A percentile compares a stretch with the other conserved stretches of the same genome.
phyloP scores from a whole-genome alignment of 2,329 filamentous ascomycete genomes.

The Acarospora socialis region DNA sequence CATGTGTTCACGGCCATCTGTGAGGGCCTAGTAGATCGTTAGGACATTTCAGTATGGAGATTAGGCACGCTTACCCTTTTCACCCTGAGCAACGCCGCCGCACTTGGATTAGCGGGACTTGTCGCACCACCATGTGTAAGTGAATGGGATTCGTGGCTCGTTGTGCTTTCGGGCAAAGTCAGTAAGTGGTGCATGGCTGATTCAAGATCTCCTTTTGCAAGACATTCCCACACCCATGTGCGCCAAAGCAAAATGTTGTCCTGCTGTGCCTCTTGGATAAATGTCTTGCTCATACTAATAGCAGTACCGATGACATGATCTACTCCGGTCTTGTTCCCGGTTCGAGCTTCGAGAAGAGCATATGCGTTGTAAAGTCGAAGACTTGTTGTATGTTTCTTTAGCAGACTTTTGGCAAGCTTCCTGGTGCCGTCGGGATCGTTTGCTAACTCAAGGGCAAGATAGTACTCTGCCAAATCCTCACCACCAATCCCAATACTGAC shows the following conservation, averaged over 20 bases:
- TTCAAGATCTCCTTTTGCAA: slow-evolving; percentile 30
- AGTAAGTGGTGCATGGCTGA: slow-evolving; percentile 27
- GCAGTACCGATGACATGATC: slow-evolving; percentile 54
- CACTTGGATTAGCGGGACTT: no score
- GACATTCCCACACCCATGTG: slow-evolving; percentile 54
- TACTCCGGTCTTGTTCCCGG: slow-evolving; percentile 43
- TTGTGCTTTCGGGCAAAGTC: slow-evolving; percentile 23
- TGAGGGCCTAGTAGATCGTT: slow-evolving; percentile 40
- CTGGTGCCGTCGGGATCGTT: slow-evolving; percentile 43
- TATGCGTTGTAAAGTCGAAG: slow-evolving; percentile 65
- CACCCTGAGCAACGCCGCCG: slow-evolving; percentile 24
- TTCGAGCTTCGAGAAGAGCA: slow-evolving; percentile 52
- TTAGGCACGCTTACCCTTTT: slow-evolving; percentile 23
- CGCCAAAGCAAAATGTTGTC: slow-evolving; percentile 39
- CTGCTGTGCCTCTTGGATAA: slow-evolving; percentile 22
- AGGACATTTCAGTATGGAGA: slow-evolving; percentile 28
- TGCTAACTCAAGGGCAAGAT: slow-evolving; percentile 50
- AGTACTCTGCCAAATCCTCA: slow-evolving; percentile 50
- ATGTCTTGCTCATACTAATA: slow-evolving; percentile 39
- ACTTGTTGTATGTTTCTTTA: slow-evolving; percentile 54
- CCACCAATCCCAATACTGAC: slow-evolving; percentile 29
- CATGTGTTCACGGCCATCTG: slow-evolving; percentile 39
- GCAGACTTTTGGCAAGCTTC: slow-evolving; percentile 56
- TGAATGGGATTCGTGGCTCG: slow-evolving; percentile 22
- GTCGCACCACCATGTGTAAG: no score